Evolutionary conservation across 139 green algal species (phyloP).

Genomic region (Chlamydomonas incerta): DNA sequence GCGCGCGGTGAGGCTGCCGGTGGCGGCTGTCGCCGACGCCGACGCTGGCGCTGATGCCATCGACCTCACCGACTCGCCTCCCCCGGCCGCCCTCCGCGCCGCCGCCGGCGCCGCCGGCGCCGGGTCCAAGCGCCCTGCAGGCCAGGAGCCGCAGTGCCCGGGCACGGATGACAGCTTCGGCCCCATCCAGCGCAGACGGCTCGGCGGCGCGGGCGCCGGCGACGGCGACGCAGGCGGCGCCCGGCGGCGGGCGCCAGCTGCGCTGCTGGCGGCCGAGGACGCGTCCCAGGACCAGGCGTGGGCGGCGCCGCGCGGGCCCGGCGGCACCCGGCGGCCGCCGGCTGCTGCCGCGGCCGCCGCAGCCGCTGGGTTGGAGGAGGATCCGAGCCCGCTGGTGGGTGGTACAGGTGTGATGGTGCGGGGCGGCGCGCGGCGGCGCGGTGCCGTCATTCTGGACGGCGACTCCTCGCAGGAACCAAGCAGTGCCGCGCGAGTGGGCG

Average conservation of each 20-base stretch:
- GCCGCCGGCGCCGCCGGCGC: neutral
- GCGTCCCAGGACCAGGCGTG: too few species aligned
- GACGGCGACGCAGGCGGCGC: too few species aligned
- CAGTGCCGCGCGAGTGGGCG: too few species aligned
- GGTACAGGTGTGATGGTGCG: neutral
- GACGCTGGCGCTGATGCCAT: neutral
- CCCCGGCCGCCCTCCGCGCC: neutral
- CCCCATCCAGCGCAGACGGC: neutral
- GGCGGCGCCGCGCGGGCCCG: too few species aligned
- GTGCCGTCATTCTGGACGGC: neutral
- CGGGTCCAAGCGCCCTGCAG: neutral
- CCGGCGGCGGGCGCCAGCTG: too few species aligned
- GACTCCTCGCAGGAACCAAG: slow-evolving; percentile 23
- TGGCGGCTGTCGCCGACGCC: neutral
- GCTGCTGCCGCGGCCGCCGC: neutral
- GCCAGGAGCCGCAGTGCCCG: neutral
- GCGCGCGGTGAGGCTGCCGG: too few species aligned
- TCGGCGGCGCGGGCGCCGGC: too few species aligned
- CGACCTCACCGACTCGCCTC: slow-evolving; percentile 14
- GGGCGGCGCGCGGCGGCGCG: neutral
- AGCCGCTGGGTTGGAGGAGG: neutral
- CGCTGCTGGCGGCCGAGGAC: too few species aligned
- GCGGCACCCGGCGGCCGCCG: neutral
- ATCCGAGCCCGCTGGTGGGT: too few species aligned
- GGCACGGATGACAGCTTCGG: neutral